phyloP scores from a whole-genome alignment of 2,329 filamentous ascomycete genomes.

The Proliferodiscus dingleyae region DNA sequence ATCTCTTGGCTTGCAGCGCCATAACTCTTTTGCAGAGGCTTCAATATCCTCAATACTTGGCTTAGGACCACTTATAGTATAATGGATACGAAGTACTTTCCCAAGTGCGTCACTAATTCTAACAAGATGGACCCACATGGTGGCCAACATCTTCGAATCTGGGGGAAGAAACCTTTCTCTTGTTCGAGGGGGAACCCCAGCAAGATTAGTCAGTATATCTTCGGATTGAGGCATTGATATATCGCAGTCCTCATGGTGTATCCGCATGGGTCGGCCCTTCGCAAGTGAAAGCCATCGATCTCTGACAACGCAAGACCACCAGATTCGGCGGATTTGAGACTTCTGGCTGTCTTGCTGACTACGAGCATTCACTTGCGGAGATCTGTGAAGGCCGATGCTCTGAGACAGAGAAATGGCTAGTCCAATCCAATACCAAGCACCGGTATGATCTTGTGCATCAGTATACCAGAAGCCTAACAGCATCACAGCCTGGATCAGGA shows the following conservation, averaged over 20 bases:
- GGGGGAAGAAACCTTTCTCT: no score
- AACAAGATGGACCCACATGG: slow-evolving; percentile 13
- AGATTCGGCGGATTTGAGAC: slow-evolving; percentile 36
- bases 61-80: slow-evolving; percentile 11
- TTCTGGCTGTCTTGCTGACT: slow-evolving; percentile 6
- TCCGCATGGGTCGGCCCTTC: slow-evolving; percentile 37
- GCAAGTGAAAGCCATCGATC: slow-evolving; percentile 38
- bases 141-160: no score
- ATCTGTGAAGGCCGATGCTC: slow-evolving; percentile 38
- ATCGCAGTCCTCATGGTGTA: slow-evolving; percentile 36
- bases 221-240: slow-evolving; percentile 25
- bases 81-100: slow-evolving; percentile 13
- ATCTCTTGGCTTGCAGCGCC: slow-evolving; percentile 1
- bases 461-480: slow-evolving; percentile 40
- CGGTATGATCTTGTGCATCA: slow-evolving; percentile 36
- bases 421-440: slow-evolving; percentile 44
- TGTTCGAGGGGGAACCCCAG: no score
- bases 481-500: slow-evolving; percentile 38
- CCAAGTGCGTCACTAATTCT: slow-evolving; percentile 10
- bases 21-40: slow-evolving; percentile 10
- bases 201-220: slow-evolving; percentile 6
- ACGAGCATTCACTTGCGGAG: slow-evolving; percentile 5
- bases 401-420: slow-evolving; percentile 40
- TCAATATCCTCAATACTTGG: slow-evolving; percentile 9
- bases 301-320: slow-evolving; percentile 38